Evolutionary conservation across 1,139 yeast species (phyloP), one percentile per base, ranked within the genome.

Genomic region (Sugiyamaella novakii): DNA sequence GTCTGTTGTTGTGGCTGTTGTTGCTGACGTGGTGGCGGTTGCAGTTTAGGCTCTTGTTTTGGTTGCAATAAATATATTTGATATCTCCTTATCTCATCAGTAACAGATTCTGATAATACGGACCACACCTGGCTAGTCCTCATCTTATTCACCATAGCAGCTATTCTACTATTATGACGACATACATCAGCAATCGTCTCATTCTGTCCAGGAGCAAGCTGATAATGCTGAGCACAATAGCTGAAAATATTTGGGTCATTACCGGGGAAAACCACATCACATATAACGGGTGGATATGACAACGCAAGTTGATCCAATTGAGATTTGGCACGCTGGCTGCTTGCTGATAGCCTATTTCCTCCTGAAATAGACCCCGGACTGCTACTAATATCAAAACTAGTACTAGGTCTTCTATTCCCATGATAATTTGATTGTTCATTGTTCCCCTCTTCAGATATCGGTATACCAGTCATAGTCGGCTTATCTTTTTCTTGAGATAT

Each of bases 91-190:
- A 61, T 56, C 22, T 79, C 80, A 61, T 80, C 78, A 11, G 72
- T 70, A 2, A 84, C 65, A 11, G 83, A 74, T 14, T 77, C 78
- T 1, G 79, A 79, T 2, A 86, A 67, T n/a, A 83, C 74, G 50
- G 76, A 69, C 95, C 95, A 86, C 0, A 82, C 75, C 61, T 84
- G 89, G 45, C 84, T 74, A 45, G 83, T 84, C 49, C 87, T 68
- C 51, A 71, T 73, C 48, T 75, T 67, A 11, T 75, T 75, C 0
- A 76, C 83, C 40, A 74, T 69, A 0, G 76, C 77, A 1, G 91
- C 87, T 2, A 79, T 72, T 28, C 72, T 69, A 0, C 87, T 79
- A 61, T 86, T 86, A 52, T 77, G 68, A 35, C 74, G 70, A 59
- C 89, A 84, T 1, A 78, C 80, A 31, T 80, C 81, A 3, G 71